Evolutionary conservation across 306 rosid species (phyloP), one percentile per base, ranked within the genome.

Genomic region (Malus sieversii): DNA sequence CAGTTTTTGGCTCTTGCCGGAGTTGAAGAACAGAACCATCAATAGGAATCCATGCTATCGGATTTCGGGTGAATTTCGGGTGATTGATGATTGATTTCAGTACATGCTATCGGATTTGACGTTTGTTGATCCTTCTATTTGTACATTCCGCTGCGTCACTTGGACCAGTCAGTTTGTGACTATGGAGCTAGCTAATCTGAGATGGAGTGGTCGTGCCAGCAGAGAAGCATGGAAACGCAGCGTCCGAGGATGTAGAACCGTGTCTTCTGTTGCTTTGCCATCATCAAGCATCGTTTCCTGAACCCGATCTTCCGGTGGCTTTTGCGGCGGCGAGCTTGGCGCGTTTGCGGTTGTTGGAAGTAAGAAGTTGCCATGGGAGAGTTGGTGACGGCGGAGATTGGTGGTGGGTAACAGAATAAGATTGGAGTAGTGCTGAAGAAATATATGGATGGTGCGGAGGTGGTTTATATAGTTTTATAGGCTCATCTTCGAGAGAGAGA

Each of bases 241-340:
- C 91, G 89, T 48, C 87, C 87, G 3, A 83, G 83, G 75, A 87
- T 87, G 55, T 87, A 87, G 80, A 85, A 87, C 66, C 91, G 69
- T 18, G 91, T 83, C 58, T 85, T 87, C 80, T 87, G 91, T 35
- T 87, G 91, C 86, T 87, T 87, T 27, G 71, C 75, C 83, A 87
- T 77, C 53, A 61, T 10, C 73, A 75, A 44, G 74, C 89, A 85
- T 29, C 87, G 85, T 29, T 83, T 87, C 16, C 87, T 75, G 20
- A 87, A 59, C 66, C 84, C 67, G 4, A 65, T 70, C 72, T 85
- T 76, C 73, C 81, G 76, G 79, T 78, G 58, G 52, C 14, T 38
- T 58, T 27, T 79, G 22, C 71, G 72, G 75, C 71, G 72, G 73
- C 45, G 68, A 12, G 4, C 14, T 71, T 14, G 76, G 20, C 18